Percentiles rank a stretch among this genome's conserved stretches.
phyloP scores from a whole-genome alignment of 1,284 basidiomycete genomes.

The Ceratobasidium theobromae region DNA sequence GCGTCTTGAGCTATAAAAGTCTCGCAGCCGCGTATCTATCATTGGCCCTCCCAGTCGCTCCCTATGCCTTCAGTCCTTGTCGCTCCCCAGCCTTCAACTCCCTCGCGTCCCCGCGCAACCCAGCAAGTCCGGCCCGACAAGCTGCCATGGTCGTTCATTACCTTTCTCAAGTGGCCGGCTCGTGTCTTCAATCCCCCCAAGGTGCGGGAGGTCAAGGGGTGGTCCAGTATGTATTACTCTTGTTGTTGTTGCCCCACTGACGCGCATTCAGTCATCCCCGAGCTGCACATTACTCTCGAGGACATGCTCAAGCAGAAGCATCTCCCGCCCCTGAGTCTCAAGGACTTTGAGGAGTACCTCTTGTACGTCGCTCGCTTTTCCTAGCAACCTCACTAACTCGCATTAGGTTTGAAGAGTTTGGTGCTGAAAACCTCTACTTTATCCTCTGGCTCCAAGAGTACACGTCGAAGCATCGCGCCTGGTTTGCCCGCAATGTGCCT shows the following conservation, averaged over 20 bases:
- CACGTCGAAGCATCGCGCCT: slow-evolving; percentile 23
- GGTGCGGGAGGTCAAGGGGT: slow-evolving; percentile 7
- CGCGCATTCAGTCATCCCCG: slow-evolving; percentile 11
- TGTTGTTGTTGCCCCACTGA: background rate
- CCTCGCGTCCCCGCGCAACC: background rate
- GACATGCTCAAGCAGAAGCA: slow-evolving; percentile 27
- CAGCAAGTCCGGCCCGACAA: slow-evolving; percentile 8
- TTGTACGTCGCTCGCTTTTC: background rate
- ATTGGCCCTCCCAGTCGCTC: slow-evolving; percentile 12
- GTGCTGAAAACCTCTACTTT: slow-evolving; percentile 34
- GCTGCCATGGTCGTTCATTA: slow-evolving; percentile 23
- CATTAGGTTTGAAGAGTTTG: slow-evolving; percentile 29
- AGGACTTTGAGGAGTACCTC: slow-evolving; percentile 34
- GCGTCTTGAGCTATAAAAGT: background rate
- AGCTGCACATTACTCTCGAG: slow-evolving; percentile 7
- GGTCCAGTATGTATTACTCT: slow-evolving; percentile 5
- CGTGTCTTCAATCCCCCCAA: slow-evolving; percentile 27
- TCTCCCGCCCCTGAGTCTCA: slow-evolving; percentile 17
- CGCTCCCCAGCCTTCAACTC: slow-evolving; percentile 3
- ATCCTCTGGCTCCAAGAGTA: slow-evolving; percentile 33
- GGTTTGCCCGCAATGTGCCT: slow-evolving; percentile 4
- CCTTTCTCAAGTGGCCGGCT: slow-evolving; percentile 18
- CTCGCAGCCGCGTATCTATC: background rate
- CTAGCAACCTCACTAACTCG: background rate
- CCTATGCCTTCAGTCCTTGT: slow-evolving; percentile 25